Base-by-base conservation (phyloP, 179 eudicot species). In the Corrigiola litoralis region DNA sequence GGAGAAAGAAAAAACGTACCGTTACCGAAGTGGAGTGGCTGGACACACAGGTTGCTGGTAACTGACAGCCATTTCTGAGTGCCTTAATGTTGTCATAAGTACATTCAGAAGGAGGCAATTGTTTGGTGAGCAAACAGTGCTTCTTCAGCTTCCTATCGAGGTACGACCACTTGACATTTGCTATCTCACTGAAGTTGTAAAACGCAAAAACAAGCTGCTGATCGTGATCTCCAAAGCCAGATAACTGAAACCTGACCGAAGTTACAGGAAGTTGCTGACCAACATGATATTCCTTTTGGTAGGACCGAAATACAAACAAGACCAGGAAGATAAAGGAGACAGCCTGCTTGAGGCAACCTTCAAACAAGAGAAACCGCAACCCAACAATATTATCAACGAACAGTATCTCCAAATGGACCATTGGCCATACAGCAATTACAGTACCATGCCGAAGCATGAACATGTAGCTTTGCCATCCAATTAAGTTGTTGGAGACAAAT, bases 271-370 rank as follows among this genome's bases (percentile, higher is more conserved):
- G 71, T 38, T 81, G 81, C 70, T 63, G 53, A 65, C 76, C 79
- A 67, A 53, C 74, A 74, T 57, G 62, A 75, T 48, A 59, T 60
- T 67, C 75, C 54, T 71, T 66, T 69, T 76, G 75, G 56, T 56
- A 63, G 61, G 85, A 73, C 63, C 53, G 80, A 63, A 95, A 85
- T 45, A 80, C 75, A 32, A 67, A 45, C 77, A 91, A 74, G 52
- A 91, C 72, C 31, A 78, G 62, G 72, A 77, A 84, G 67, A 88
- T 64, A 52, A 85, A 75, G 47, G 74, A 70, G 48, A 88, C 75
- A 57, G 84, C 97, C 82, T 82, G 83, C 75, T 75, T 75, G 81
- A 95, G 74, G 84, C 90, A 75, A 63, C 92, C 95, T 85, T 95
- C 88, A 82, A 83, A 88, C 57, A 86, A 47, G 32, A 88, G 78